Evolutionary conservation across 2,329 filamentous ascomycete genomes (phyloP).

Genomic region (Pyrenochaeta sp.): DNA sequence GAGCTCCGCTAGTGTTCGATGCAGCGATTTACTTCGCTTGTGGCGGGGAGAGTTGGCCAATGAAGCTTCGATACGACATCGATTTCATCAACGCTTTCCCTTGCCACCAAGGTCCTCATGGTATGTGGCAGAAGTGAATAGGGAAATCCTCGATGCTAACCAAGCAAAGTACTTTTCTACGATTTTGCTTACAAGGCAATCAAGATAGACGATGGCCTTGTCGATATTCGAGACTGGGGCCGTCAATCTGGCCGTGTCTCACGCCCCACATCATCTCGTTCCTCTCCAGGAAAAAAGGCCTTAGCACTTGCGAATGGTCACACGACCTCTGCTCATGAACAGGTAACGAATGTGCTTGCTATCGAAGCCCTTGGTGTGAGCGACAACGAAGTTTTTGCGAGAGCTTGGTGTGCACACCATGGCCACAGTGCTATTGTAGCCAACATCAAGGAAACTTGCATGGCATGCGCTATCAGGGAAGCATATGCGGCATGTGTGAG

Average conservation of each 20-base stretch:
- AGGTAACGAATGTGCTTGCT: conserved; percentile 70
- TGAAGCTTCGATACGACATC: conserved; percentile 50
- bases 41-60: conserved; percentile 48
- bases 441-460: conserved; percentile 72
- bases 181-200: conserved; percentile 70
- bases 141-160: no score
- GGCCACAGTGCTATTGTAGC: conserved; percentile 75
- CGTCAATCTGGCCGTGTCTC: conserved; percentile 40
- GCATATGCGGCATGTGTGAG: conserved; percentile 77
- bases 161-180: conserved; percentile 66
- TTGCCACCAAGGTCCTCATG: conserved; percentile 51
- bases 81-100: conserved; percentile 53
- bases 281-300: conserved; percentile 42
- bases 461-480: conserved; percentile 77
- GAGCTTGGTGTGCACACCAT: conserved; percentile 81
- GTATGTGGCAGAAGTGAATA: no score
- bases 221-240: conserved; percentile 72
- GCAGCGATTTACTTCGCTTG: conserved; percentile 51
- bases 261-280: conserved; percentile 39
- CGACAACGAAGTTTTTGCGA: conserved; percentile 78
- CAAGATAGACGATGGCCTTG: conserved; percentile 67
- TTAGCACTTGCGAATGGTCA: conserved; percentile 29
- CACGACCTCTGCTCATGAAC: conserved; percentile 36
- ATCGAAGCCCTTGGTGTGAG: conserved; percentile 75
- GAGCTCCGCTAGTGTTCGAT: conserved; percentile 47